Conservation (phyloP, 179 eudicot species). For the Camellia oleifera region DNA sequence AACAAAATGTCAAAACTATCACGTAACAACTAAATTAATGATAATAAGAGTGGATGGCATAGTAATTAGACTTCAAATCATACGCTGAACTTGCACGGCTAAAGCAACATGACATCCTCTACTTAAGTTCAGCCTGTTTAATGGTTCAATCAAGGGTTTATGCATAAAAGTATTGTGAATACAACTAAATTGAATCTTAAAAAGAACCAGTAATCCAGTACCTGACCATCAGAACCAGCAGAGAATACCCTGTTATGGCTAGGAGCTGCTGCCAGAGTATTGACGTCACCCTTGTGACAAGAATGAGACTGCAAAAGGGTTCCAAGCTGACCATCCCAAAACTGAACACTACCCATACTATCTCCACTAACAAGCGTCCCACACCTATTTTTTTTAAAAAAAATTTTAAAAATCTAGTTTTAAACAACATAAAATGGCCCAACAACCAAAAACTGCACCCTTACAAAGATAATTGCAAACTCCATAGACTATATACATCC, state of each 20-base stretch:
- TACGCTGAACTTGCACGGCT: background rate
- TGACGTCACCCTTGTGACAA: conserved; percentile 86
- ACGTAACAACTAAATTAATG: background rate
- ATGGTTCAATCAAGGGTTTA: background rate
- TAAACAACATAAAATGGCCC: background rate
- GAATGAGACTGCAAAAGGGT: conserved; percentile 90
- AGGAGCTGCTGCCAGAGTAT: conserved; percentile 81
- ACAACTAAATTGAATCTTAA: background rate
- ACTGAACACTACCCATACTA: conserved; percentile 94
- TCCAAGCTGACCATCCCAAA: conserved; percentile 90
- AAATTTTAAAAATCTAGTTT: background rate
- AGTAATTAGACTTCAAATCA: background rate
- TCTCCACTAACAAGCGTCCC: conserved; percentile 95
- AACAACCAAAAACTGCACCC: background rate
- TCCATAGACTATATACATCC: background rate
- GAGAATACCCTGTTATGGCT: conserved; percentile 84
- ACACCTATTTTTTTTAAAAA: conserved; percentile 37
- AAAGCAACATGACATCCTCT: background rate
- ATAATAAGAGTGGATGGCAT: background rate
- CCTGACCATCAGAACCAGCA: conserved; percentile 99
- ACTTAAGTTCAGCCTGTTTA: background rate
- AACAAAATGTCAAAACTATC: background rate
- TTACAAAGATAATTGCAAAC: background rate
- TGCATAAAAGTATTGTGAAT: no score
- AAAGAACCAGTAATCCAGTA: conserved; percentile 25